Evolutionary conservation across 2,329 filamentous ascomycete genomes (phyloP).

Genomic region (Fusarium sp.): DNA sequence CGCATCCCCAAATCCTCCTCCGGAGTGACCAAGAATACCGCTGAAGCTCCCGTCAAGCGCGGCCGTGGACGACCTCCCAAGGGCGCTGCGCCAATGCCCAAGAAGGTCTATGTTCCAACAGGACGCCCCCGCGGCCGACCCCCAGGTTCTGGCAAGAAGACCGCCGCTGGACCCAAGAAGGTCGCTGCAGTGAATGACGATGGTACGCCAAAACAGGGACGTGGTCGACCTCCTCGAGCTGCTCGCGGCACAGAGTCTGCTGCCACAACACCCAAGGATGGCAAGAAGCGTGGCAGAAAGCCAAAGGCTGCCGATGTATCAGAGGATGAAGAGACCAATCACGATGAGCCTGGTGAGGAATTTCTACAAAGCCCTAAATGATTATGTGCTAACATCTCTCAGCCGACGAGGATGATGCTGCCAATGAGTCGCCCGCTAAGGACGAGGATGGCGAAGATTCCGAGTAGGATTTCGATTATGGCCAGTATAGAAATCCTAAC

Average conservation of each 20-base stretch:
- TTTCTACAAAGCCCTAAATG: neutral
- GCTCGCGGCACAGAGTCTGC: slow-evolving; percentile 17
- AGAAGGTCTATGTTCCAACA: slow-evolving; percentile 50
- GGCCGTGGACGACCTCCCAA: slow-evolving; percentile 56
- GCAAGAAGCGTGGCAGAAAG: slow-evolving; percentile 44
- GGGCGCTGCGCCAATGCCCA: slow-evolving; percentile 40
- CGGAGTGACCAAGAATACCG: slow-evolving; percentile 53
- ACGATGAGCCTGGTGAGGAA: slow-evolving; percentile 4
- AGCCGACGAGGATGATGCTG: slow-evolving; percentile 31
- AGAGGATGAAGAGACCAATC: slow-evolving; percentile 15
- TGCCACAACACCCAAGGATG: slow-evolving; percentile 32
- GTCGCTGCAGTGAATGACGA: slow-evolving; percentile 8
- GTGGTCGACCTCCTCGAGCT: slow-evolving; percentile 47
- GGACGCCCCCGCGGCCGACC: slow-evolving; percentile 62
- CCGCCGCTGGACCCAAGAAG: slow-evolving; percentile 20
- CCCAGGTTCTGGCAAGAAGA: slow-evolving; percentile 52
- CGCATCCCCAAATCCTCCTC: slow-evolving; percentile 46
- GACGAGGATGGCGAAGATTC: slow-evolving; percentile 38
- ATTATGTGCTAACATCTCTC: slow-evolving; percentile 1
- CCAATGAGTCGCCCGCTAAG: slow-evolving; percentile 23
- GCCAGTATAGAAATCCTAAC: neutral
- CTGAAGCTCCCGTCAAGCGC: slow-evolving; percentile 50
- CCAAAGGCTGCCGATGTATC: slow-evolving; percentile 39
- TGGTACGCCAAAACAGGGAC: slow-evolving; percentile 24
- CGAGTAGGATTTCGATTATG: slow-evolving; percentile 4